Evolutionary conservation across 768 basidiomycete genomes (phyloP).

Genomic region (Collybia sp.): DNA sequence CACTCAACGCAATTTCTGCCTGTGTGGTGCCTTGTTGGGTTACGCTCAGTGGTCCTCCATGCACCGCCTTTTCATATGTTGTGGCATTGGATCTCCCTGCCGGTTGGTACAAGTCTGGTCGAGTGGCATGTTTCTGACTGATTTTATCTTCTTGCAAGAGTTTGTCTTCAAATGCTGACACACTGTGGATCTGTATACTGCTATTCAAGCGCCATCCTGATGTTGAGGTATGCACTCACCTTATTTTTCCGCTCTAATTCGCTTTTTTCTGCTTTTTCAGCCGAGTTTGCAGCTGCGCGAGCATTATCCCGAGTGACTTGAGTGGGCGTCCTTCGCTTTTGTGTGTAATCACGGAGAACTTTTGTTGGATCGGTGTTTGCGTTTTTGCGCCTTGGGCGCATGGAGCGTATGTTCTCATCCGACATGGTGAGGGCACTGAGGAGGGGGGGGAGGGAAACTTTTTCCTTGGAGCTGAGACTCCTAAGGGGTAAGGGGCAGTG

Average conservation of each 20-base stretch:
- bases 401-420: not conserved
- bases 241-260: not conserved
- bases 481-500: too few species aligned
- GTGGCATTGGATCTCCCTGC: too few species aligned
- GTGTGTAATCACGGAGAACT: not conserved
- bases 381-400: not conserved
- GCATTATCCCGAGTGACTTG: not conserved
- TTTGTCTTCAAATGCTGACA: too few species aligned
- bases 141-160: too few species aligned
- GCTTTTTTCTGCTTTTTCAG: not conserved
- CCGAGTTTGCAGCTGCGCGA: not conserved
- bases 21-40: too few species aligned
- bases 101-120: too few species aligned
- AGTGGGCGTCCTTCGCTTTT: not conserved
- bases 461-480: not conserved
- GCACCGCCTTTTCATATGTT: too few species aligned
- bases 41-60: too few species aligned
- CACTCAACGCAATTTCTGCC: too few species aligned
- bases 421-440: not conserved
- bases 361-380: not conserved
- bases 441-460: not conserved
- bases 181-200: too few species aligned
- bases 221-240: not conserved
- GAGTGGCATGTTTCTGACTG: too few species aligned
- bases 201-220: too few species aligned